Evolutionary conservation across 805 yeast species (phyloP).

Genomic region (Ogataea polymorpha): DNA sequence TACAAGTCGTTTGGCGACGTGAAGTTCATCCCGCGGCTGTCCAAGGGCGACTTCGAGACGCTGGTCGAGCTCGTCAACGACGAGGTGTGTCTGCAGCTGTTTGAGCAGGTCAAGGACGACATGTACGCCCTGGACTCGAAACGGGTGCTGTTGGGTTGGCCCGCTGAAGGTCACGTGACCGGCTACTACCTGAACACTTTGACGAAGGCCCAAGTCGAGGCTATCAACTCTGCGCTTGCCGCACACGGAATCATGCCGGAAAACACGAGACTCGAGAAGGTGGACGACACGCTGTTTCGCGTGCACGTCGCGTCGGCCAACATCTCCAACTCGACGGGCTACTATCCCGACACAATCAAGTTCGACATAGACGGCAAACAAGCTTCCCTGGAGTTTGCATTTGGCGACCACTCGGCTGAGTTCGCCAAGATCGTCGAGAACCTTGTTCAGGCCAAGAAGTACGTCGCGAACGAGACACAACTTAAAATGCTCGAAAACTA

Average conservation of each 20-base stretch:
- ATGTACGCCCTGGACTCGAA: conserved; percentile 51
- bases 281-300: conserved; percentile 43
- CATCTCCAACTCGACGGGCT: conserved; percentile 46
- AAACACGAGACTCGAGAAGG: conserved; percentile 72
- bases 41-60: conserved; percentile 44
- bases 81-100: conserved; percentile 33
- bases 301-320: conserved; percentile 69
- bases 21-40: conserved; percentile 72
- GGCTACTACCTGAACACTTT: conserved; percentile 63
- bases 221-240: conserved; percentile 65
- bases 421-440: conserved; percentile 56
- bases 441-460: conserved; percentile 53
- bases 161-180: conserved; percentile 70
- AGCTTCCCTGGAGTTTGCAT: conserved; percentile 49
- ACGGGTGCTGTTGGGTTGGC: conserved; percentile 67
- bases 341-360: conserved; percentile 50
- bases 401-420: conserved; percentile 76
- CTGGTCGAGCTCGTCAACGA: conserved; percentile 44
- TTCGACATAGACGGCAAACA: conserved; percentile 40
- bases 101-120: conserved; percentile 41
- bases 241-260: conserved; percentile 66
- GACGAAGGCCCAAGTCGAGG: conserved; percentile 59
- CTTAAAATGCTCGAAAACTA: conserved; percentile 61
- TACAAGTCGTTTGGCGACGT: conserved; percentile 87
- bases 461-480: conserved; percentile 75